Evolutionary conservation across 768 basidiomycete genomes (phyloP), one percentile per base, ranked within the genome.

Genomic region (Flagelloscypha sp.): DNA sequence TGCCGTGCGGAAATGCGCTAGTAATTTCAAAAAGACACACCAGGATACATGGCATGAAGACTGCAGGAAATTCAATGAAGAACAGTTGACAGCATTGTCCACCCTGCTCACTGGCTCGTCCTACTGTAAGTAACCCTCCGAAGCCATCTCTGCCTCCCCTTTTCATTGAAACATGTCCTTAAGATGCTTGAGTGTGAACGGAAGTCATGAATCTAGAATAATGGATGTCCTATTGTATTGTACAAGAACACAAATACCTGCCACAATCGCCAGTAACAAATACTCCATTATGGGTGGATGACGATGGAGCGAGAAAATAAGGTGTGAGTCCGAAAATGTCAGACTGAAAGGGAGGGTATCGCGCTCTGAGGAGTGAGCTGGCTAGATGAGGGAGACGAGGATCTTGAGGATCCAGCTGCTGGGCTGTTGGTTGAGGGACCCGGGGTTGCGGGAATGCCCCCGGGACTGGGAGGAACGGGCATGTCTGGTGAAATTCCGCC

Each of bases 31-130:
- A 56, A 76, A 74, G 56, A 87, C 84, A 5, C 84, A 86, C 51
- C 79, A 84, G 53, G 86, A 90, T 59, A 88, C 84, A 10, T 89
- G 87, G 87, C 80, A 85, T 43, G 83, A 85, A 58, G 89, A 94
- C 56, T 79, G 78, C 37, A 81, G 83, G 53, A 72, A 78, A 35
- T 95, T 95, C 57, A 70, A 79, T 17, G 83, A 90, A 33, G 85
- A 92, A 39, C 88, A 94, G 56, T 63, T 90, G 15, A 71, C 72
- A 12, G 79, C 84, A 7, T 63, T 93, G 47, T 86, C 84, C 5
- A 85, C 84, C n/a, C 65, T 90, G 37, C 63, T 92, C 18, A 83
- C 82, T 11, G 89, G 89, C 12, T 88, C 85, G 13, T 84, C 83
- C 10, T 87, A 87, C 53, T 87, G 82, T 83, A 42, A 45, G 79